A percentile compares a stretch with the other conserved stretches of the same genome.
phyloP scores from a whole-genome alignment of 352 stramenopile genomes.

The Globisporangium iwayamae region DNA sequence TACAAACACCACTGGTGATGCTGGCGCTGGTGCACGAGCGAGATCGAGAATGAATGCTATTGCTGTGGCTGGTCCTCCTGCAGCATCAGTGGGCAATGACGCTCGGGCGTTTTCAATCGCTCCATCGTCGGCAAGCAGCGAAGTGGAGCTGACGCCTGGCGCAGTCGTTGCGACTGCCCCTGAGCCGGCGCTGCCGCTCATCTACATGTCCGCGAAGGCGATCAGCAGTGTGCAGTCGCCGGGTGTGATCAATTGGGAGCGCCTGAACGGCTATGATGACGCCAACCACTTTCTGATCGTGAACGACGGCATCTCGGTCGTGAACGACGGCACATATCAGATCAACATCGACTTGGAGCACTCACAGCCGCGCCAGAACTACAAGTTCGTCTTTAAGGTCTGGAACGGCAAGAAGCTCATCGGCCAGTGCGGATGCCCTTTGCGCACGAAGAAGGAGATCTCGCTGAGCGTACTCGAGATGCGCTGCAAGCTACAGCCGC shows the following conservation, averaged over 20 bases:
- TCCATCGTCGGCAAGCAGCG: background rate
- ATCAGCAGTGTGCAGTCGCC: slow-evolving; percentile 14
- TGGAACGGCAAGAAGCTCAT: slow-evolving; percentile 37
- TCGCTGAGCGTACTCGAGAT: slow-evolving; percentile 38
- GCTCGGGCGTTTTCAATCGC: background rate
- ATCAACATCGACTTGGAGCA: slow-evolving; percentile 36
- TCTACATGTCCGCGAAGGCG: slow-evolving; percentile 25
- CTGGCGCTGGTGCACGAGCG: background rate
- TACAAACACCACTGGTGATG: background rate
- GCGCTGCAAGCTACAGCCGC: slow-evolving; percentile 24
- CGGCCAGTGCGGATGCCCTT: slow-evolving; percentile 30
- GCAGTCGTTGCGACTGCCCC: background rate
- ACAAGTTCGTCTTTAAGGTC: slow-evolving; percentile 34
- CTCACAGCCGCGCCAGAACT: slow-evolving; percentile 18
- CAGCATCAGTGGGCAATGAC: background rate
- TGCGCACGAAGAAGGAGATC: slow-evolving; percentile 24
- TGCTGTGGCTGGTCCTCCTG: background rate
- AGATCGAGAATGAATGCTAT: background rate
- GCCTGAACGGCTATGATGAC: slow-evolving; percentile 20
- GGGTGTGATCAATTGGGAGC: slow-evolving; percentile 30
- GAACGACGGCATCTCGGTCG: slow-evolving; percentile 25
- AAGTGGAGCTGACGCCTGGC: background rate
- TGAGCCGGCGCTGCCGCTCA: slow-evolving; percentile 18
- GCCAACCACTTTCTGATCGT: slow-evolving; percentile 24
- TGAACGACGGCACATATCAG: slow-evolving; percentile 22